Base-by-base conservation (phyloP, 345 rosid genomes). In the Citrus inodora region DNA sequence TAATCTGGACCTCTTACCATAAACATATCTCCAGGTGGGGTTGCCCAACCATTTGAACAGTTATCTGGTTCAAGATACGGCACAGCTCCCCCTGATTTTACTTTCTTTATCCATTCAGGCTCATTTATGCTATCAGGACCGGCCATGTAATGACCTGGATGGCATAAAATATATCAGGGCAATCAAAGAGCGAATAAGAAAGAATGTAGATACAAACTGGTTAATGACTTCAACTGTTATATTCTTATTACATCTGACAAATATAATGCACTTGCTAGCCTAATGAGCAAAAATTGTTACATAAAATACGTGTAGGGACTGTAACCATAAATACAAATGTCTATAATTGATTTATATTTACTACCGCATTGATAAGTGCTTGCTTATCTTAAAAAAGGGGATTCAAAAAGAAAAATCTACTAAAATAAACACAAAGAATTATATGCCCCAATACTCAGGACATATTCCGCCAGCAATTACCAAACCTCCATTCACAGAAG, bases 1-100 rank as follows among this genome's bases (percentile, higher is more conserved):
- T 96, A 96, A 2, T 88, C 88, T 30, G 99, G 97, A 69, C 99
- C 98, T 81, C 99, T 88, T 32, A 96, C 94, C 97, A 89, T 87
- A 81, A 96, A 96, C 11, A 37, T 82, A 46, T 89, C 83, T 13
- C 93, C 94, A 35, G 95, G 84, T 6, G 99, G 99, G 10, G 93
- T 87, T 28, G 98, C 88, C 99, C 99, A 96, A 68, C 97, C 89
- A 65, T 89, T 93, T 76, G 84, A 53, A 85, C 89, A 88, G 55
- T 88, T 84, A 53, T 89, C 91, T 64, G 90, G 90, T 37, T 89
- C 90, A 53, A 91, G 96, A 75, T 86, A 74, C 2, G 98, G 97
- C 78, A 95, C 87, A 75, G 93, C 83, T 84, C 99, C 99, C 69
- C 82, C 95, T 38, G 94, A 88, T 82, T 87, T 92, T 25, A 88